These are phyloP conservation scores for Carex scoparia DNA, from an alignment of 176 grass and related monocot species.

Conservation along the genomic window DNA sequence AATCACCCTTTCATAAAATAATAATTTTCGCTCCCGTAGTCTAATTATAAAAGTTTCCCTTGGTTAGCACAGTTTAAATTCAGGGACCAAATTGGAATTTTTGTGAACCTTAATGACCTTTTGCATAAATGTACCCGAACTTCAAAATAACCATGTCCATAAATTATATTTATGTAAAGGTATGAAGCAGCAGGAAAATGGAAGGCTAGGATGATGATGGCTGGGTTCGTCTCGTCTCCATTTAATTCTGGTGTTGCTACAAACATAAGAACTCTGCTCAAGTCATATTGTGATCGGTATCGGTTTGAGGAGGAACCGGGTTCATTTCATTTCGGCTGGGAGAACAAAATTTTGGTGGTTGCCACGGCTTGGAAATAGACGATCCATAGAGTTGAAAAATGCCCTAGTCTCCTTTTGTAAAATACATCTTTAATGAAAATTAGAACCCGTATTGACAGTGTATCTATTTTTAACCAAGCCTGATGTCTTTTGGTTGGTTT, in stretches of 20 bases:
- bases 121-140: background rate
- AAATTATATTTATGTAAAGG: conserved; percentile 33
- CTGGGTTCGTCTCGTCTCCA: conserved; percentile 56
- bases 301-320: conserved; percentile 68
- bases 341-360: conserved; percentile 76
- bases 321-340: conserved; percentile 87
- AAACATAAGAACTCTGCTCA: conserved; percentile 53
- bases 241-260: conserved; percentile 54
- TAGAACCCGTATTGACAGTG: conserved; percentile 1
- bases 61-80: background rate
- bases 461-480: background rate
- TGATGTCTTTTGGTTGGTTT: conserved; percentile 9
- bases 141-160: background rate
- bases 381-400: background rate
- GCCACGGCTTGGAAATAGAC: conserved; percentile 83
- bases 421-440: conserved; percentile 14
- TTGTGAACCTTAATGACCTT: background rate
- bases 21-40: background rate
- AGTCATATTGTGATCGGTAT: conserved; percentile 72
- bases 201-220: conserved; percentile 93
- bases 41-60: background rate
- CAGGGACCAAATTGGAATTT: background rate
- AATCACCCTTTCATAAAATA: background rate
- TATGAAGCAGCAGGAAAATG: conserved; percentile 96
- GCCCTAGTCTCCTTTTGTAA: conserved; percentile 17